Evolutionary conservation across 352 stramenopile genomes (phyloP), one percentile per base, ranked within the genome.

Genomic region (Ophiocytium majus): DNA sequence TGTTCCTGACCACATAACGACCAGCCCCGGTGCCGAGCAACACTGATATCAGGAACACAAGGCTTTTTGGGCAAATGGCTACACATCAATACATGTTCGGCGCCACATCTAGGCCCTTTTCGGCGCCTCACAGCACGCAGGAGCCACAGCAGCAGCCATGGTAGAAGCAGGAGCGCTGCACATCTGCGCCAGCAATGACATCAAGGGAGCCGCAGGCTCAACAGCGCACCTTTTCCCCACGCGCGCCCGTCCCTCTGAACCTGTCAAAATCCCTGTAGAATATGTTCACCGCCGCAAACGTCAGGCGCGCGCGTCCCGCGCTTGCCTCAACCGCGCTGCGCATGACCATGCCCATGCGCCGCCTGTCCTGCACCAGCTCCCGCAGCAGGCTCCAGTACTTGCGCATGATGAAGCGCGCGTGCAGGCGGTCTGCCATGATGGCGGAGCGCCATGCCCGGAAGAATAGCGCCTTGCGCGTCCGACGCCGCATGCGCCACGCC

Each of bases 231-330:
- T 57, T 5, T 14, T 57, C 43, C 43, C 14, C 14, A 5, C 43
- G 43, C 43, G 43, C 43, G 43, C 43, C 43, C 23, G 63, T 43
- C 31, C 35, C 71, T 1, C 49, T 66, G 32, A 76, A 81, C 43
- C 33, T 63, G 10, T 85, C 76, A 10, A 76, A 14, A 9, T 76
- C 82, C 36, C 71, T 33, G 34, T 83, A 86, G 50, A 80, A 86
- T 31, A 82, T 71, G 23, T 82, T 79, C 19, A 86, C 57, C 23
- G 82, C 82, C 50, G 80, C 50, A 36, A 78, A 82, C 35, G 76
- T 82, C 49, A 86, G 23, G 9, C 50, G 49, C 19, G n/a, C 49
- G 31, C 78, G 63, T 32, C 76, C 71, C 14, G 76, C 82, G 0
- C 74, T 75, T 17, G 82, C 74, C 37, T 80, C 37, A 32, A 86